phyloP scores from a whole-genome alignment of 2,329 filamentous ascomycete species.

The Cladophialophora immunda region DNA sequence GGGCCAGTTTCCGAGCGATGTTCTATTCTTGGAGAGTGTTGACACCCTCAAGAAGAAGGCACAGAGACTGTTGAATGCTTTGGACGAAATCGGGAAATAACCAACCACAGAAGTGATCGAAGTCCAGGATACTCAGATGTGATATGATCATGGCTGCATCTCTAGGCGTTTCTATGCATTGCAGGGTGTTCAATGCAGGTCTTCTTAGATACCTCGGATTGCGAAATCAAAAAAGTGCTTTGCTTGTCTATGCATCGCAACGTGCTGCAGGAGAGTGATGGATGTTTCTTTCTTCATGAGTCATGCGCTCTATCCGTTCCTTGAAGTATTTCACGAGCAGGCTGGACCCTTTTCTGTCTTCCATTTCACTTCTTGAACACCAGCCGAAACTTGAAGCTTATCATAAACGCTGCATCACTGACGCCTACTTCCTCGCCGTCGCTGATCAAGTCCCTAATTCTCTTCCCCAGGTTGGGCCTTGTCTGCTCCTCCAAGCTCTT shows the following conservation, averaged over 20 bases:
- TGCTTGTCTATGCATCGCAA: neutral
- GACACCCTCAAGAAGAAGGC: slow-evolving; percentile 88
- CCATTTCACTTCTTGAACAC: slow-evolving; percentile 51
- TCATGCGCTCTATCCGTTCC: neutral
- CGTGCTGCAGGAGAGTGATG: neutral
- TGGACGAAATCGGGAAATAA: slow-evolving; percentile 53
- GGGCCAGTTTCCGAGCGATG: slow-evolving; percentile 93
- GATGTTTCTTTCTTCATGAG: no score
- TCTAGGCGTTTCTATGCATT: slow-evolving; percentile 29
- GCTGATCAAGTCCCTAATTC: slow-evolving; percentile 76
- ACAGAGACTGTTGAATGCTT: slow-evolving; percentile 54
- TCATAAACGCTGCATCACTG: slow-evolving; percentile 86
- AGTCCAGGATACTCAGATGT: slow-evolving; percentile 41
- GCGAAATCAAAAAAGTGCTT: slow-evolving; percentile 30
- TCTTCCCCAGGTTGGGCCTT: slow-evolving; percentile 80
- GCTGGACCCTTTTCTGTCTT: neutral
- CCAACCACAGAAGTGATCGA: slow-evolving; percentile 30
- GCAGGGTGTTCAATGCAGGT: slow-evolving; percentile 26
- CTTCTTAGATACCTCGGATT: slow-evolving; percentile 34
- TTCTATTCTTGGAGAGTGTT: slow-evolving; percentile 89
- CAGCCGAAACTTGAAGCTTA: slow-evolving; percentile 71
- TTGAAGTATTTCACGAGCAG: neutral
- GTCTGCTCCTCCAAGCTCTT: slow-evolving; percentile 85
- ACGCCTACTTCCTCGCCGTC: slow-evolving; percentile 91
- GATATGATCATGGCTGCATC: slow-evolving; percentile 6